These are phyloP conservation scores for Lithocarpus polystachyus DNA, from an alignment of 306 rosid genomes.

Conservation along the genomic window DNA sequence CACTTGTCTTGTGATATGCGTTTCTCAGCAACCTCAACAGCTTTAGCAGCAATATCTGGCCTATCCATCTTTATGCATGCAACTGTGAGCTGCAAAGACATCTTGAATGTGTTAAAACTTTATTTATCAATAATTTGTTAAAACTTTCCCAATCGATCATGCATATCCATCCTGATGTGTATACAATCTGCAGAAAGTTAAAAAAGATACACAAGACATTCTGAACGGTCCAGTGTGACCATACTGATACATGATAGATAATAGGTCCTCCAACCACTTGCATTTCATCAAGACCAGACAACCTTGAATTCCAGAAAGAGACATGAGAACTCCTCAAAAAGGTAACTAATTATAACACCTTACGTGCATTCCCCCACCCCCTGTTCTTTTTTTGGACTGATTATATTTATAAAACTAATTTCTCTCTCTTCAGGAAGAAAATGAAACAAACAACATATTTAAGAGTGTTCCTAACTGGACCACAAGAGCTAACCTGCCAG, in stretches of 20 bases:
- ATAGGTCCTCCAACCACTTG: background rate
- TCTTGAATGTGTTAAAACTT: conserved; percentile 3
- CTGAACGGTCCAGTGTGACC: background rate
- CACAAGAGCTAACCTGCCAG: conserved; percentile 70
- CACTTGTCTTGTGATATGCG: conserved; percentile 66
- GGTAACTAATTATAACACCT: background rate
- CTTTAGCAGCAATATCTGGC: conserved; percentile 68
- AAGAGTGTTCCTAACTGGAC: background rate
- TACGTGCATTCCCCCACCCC: background rate
- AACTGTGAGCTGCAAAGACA: conserved; percentile 64
- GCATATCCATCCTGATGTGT: background rate
- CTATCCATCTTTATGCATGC: conserved; percentile 87
- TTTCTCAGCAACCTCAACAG: conserved; percentile 63
- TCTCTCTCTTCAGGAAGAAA: background rate
- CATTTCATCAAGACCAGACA: background rate
- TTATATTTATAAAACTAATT: background rate
- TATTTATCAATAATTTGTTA: conserved; percentile 7
- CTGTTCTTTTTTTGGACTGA: background rate
- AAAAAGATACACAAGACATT: conserved; percentile 6
- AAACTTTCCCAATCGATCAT: background rate
- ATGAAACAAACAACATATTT: background rate
- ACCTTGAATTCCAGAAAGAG: background rate
- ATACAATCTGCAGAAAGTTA: background rate
- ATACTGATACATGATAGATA: background rate
- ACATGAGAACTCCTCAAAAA: background rate